phyloP scores from a whole-genome alignment of 73 alveolate species.

The Paramecium biaurelia region DNA sequence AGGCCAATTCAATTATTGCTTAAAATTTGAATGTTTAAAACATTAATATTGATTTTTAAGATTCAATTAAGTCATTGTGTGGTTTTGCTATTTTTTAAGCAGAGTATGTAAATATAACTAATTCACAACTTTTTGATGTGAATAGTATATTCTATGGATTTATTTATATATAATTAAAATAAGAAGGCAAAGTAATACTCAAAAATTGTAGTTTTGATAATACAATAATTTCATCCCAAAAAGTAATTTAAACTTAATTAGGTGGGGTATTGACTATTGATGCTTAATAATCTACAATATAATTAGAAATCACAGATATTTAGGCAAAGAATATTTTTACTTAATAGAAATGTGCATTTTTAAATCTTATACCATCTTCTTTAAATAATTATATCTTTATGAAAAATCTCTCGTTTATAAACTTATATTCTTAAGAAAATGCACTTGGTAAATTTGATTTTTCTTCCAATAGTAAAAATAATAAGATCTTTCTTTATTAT shows the following conservation, averaged over 20 bases:
- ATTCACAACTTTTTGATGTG: background rate
- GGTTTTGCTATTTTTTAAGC: background rate
- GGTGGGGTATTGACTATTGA: background rate
- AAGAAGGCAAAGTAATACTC: background rate
- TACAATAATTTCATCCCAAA: background rate
- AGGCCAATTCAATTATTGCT: background rate
- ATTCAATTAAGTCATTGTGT: background rate
- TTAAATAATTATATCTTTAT: background rate
- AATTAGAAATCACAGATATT: background rate
- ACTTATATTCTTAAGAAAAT: background rate
- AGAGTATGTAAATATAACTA: background rate
- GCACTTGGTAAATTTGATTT: background rate
- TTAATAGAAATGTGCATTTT: background rate
- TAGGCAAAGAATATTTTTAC: background rate
- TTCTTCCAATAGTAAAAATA: background rate
- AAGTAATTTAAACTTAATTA: background rate
- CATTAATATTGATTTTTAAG: background rate
- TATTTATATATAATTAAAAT: background rate
- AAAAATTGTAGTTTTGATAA: background rate
- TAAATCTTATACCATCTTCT: background rate
- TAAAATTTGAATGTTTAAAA: background rate
- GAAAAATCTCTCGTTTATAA: background rate
- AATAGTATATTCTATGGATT: background rate
- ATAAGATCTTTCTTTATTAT: background rate
- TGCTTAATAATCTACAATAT: background rate